Conservation (phyloP, 2,329 filamentous ascomycete species). For the Colletotrichum endophyticum region DNA sequence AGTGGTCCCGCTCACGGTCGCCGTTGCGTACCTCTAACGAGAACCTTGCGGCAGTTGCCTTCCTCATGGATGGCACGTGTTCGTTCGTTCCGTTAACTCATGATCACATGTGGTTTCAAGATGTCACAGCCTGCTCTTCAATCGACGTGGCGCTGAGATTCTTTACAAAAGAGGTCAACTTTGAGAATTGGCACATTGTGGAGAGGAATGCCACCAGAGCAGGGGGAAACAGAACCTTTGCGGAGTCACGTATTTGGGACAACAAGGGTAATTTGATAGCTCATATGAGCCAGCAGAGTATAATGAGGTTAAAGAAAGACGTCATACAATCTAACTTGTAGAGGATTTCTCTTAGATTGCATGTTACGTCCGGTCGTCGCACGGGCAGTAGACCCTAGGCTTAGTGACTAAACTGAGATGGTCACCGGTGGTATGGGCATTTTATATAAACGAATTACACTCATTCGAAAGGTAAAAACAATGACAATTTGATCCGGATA, state of each 20-base stretch:
- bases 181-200: not conserved
- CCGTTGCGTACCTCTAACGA: rapidly evolving
- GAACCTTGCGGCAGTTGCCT: not conserved
- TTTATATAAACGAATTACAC: rapidly evolving
- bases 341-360: rapidly evolving
- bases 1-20: not conserved
- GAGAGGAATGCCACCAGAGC: not conserved
- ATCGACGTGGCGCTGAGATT: not conserved
- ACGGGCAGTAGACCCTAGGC: rapidly evolving
- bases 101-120: not conserved
- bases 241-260: not conserved
- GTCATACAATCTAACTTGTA: not conserved
- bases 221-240: not conserved
- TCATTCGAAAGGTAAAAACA: not conserved
- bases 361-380: not conserved
- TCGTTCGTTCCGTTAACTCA: not conserved
- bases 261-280: not conserved
- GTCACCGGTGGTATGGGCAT: rapidly evolving
- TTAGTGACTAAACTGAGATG: not conserved
- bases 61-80: not conserved
- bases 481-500: not conserved
- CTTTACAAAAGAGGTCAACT: not conserved
- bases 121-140: not conserved
- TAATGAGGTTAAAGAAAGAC: not conserved
- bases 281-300: not conserved